Evolutionary conservation across 768 basidiomycete species (phyloP).

Genomic region (Lactarius trivialis): DNA sequence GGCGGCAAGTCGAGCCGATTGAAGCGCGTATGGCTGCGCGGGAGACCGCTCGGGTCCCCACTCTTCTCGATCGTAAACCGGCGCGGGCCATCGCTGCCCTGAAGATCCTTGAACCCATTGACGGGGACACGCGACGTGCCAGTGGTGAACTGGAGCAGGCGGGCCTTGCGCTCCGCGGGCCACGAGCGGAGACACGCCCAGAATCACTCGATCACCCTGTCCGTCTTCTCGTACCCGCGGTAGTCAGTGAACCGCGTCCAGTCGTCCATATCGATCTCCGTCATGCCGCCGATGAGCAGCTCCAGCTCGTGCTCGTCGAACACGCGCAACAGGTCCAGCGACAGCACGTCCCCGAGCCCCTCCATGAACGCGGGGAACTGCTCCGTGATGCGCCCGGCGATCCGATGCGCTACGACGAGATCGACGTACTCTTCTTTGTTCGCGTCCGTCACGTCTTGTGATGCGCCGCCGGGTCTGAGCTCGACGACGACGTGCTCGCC

Average conservation of each 20-base stretch:
- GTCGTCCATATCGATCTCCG: constrained; percentile 55
- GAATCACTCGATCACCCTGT: constrained; percentile 92
- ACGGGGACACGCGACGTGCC: constrained; percentile 82
- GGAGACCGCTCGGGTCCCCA: constrained; percentile 77
- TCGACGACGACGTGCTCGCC: constrained; percentile 58
- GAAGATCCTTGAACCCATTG: constrained; percentile 91
- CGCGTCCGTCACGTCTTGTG: constrained; percentile 58
- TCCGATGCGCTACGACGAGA: constrained; percentile 74
- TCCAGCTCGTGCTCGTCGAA: constrained; percentile 91
- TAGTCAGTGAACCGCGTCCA: constrained; percentile 96
- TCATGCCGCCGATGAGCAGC: constrained; percentile 83
- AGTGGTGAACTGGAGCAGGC: constrained; percentile 83
- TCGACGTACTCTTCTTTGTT: constrained; percentile 79
- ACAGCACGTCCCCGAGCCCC: constrained; percentile 79
- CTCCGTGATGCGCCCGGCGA: constrained; percentile 70
- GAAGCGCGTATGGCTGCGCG: constrained; percentile 92
- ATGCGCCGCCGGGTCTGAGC: constrained; percentile 57
- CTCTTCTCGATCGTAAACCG: constrained; percentile 94
- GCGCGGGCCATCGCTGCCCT: constrained; percentile 88
- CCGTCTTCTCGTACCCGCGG: constrained; percentile 78
- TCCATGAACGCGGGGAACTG: constrained; percentile 84
- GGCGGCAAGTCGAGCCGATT: constrained; percentile 85
- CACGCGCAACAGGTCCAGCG: constrained; percentile 75
- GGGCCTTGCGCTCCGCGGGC: constrained; percentile 84
- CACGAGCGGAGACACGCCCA: constrained; percentile 89